Evolutionary conservation across 83 land plant species (phyloP), one percentile per base, ranked within the genome.

Genomic region (Picea abies): DNA sequence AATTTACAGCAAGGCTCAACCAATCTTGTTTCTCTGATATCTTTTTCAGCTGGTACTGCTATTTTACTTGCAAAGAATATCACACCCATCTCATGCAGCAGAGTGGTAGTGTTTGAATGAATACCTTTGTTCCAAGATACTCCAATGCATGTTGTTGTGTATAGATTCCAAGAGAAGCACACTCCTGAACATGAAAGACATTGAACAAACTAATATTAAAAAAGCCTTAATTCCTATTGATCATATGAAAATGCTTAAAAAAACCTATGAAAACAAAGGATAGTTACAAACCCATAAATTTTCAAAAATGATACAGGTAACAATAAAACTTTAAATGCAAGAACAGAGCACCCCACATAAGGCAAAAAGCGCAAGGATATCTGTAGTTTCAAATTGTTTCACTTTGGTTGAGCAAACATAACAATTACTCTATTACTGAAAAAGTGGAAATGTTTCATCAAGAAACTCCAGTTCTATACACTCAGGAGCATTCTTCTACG

Each of bases 101-200:
- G 37, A 44, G 77, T 44, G 56, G 56, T 73, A 73, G 26, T 35
- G 52, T 73, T 73, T 11, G 56, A 71, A 71, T 12, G 47, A 72
- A 37, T 23, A 96, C 98, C 98, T 91, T 91, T 37, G 85, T 44
- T 63, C 92, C 94, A 76, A 97, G 93, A 66, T 86, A 96, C 73
- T 97, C 96, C 64, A 97, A 82, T 14, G 99, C 99, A 29, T 97
- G 93, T 26, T 93, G 78, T 73, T 89, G 86, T 61, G 97, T 91
- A 86, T 84, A 89, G 44, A 97, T 81, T 5, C 80, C 83, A 62
- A 83, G 80, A 32, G 83, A 80, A 76, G 90, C 89, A 88, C 98
- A 96, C 80, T 97, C 99, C 99, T 97, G 91, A 58, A 79, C 82
- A 29, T 63, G 20, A 65, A 81, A 82, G 52, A 39, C 58, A 73